Evolutionary conservation across 2,329 filamentous ascomycete genomes (phyloP), one percentile per base, ranked within the genome.

Genomic region (Chaetomium olivaceum): DNA sequence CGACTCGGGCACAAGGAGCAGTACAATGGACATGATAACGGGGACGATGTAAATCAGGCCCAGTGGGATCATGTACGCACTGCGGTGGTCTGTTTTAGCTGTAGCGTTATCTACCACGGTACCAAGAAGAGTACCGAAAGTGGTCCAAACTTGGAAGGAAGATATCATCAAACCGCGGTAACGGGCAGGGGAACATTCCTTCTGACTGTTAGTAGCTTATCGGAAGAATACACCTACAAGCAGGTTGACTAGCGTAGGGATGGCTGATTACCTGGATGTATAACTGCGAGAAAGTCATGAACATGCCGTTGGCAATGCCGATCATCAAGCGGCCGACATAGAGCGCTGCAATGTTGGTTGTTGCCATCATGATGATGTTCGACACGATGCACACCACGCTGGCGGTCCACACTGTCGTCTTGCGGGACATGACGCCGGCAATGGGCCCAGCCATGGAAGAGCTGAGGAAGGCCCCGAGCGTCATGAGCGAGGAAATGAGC

Each of bases 311-410:
- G 9, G 83, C 81, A 2, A 86, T 66, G 3, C 84, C 85, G 56
- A 86, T 82, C 12, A 86, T 71, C 3, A 86, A 72, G 50, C 85
- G 81, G 9, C 82, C 84, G 14, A 80, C 78, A 63, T 87, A 86
- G 6, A 87, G 78, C 1, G 79, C 82, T 16, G 77, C 81, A 48
- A 87, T 84, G 62, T 76, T 74, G 2, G 76, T 80, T 0, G 82
- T 84, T 2, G 80, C 77, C 82, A 86, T 86, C 84, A 86, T 86
- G 70, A 85, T 78, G 21, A 84, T 76, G 67, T 85, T 85, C 8
- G 83, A 76, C 2, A 82, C 75, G 63, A 77, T 79, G 68, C 82
- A 84, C 12, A 84, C 74, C 1, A 81, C 23, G 59, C 80, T 81
- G 1, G 82, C 83, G 3, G 77, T 59, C 80, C 80, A 81, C 9